Conservation (phyloP, 805 yeast genomes). For the Osmozyma mogii region DNA sequence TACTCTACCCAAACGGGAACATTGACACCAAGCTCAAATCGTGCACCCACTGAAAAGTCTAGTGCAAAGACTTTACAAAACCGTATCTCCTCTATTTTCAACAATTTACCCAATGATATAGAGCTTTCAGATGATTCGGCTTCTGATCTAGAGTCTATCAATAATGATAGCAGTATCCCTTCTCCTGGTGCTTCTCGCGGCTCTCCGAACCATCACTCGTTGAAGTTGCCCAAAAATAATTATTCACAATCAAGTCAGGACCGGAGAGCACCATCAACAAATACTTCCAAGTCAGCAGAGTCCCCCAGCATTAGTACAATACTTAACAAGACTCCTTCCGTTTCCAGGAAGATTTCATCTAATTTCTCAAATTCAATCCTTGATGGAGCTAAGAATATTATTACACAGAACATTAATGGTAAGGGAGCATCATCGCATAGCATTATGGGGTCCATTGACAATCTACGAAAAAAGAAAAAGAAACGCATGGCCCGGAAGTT, state of each 20-base stretch:
- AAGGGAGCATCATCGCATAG: conserved; percentile 24
- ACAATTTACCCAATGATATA: conserved; percentile 40
- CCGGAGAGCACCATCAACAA: neutral
- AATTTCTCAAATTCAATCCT: conserved; percentile 26
- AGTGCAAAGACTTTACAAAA: conserved; percentile 22
- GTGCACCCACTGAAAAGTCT: conserved; percentile 6
- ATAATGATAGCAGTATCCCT: conserved; percentile 6
- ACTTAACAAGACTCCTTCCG: conserved; percentile 10
- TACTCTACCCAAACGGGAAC: too few species aligned
- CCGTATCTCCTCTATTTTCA: conserved; percentile 32
- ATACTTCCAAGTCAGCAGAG: neutral
- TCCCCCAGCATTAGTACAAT: neutral
- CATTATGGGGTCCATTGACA: conserved; percentile 15
- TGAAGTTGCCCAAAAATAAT: neutral
- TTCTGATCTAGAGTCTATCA: conserved; percentile 30
- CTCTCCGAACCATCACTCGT: neutral
- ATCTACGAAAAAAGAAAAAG: conserved; percentile 11
- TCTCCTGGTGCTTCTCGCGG: neutral
- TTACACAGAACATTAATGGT: conserved; percentile 20
- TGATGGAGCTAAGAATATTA: conserved; percentile 31
- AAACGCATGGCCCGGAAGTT: conserved; percentile 22
- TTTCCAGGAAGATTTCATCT: conserved; percentile 21
- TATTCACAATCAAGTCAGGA: neutral
- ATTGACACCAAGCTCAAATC: conserved; percentile 1
- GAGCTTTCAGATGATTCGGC: conserved; percentile 41